phyloP scores from a whole-genome alignment of 2,329 filamentous ascomycete genomes.

The Calycina marina region DNA sequence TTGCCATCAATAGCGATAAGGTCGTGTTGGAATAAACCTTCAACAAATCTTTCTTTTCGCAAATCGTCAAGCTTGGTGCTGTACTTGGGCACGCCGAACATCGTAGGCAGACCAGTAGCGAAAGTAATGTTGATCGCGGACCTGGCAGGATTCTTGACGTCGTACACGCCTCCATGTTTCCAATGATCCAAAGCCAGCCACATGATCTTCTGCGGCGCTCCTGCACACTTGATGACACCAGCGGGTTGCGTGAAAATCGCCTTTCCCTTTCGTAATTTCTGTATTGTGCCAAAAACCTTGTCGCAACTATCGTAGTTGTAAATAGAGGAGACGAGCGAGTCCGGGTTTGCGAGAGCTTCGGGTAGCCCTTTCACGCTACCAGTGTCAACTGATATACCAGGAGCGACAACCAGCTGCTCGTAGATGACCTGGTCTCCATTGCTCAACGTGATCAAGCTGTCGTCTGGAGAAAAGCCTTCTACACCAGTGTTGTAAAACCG shows the following conservation, averaged over 20 bases:
- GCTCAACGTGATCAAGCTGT: conserved; percentile 39
- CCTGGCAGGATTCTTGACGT: conserved; percentile 23
- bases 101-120: conserved; percentile 37
- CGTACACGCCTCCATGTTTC: conserved; percentile 37
- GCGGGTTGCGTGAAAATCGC: conserved; percentile 46
- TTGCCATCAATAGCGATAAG: conserved; percentile 37
- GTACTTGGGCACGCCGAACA: conserved; percentile 49
- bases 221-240: conserved; percentile 44
- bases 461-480: conserved; percentile 34
- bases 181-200: conserved; percentile 47
- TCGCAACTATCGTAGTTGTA: conserved; percentile 40
- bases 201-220: conserved; percentile 46
- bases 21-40: conserved; percentile 44
- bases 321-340: conserved; percentile 37
- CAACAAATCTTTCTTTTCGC: conserved; percentile 37
- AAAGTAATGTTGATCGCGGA: conserved; percentile 38
- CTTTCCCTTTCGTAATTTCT: conserved; percentile 32
- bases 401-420: conserved; percentile 49
- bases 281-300: conserved; percentile 35
- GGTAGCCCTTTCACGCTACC: conserved; percentile 38
- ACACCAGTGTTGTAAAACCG: conserved; percentile 43
- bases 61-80: conserved; percentile 36
- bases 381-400: conserved; percentile 38
- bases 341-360: conserved; percentile 35
- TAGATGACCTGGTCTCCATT: conserved; percentile 43